Base-by-base conservation (phyloP, 139 green algal species). In the Haematococcus lacustris region DNA sequence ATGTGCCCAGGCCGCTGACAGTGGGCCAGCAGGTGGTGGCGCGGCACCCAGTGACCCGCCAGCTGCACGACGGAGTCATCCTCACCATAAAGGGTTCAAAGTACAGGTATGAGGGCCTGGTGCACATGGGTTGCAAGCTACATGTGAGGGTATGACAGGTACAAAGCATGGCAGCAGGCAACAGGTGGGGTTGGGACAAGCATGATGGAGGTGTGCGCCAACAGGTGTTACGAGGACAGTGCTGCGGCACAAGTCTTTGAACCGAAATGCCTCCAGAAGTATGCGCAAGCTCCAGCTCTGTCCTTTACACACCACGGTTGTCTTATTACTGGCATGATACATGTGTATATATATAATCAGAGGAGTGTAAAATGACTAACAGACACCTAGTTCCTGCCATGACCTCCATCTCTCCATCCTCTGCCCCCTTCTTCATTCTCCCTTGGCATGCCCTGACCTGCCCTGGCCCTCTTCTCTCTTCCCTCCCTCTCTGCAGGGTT, bases 11-110 rank as follows among this genome's bases (percentile, higher is more conserved):
- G 0, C 83, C 84, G 23, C 79, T 96, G n/a, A 59, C 66, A 1
- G 93, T 98, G 82, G 77, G 77, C 28, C 86, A 95, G 84, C 73
- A 79, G 0, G 93, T 97, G 30, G 83, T 82, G n/a, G 93, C 93
- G 6, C 79, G 86, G 2, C 93, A 98, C 86, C 92, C 92, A 4
- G 25, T 63, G 66, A 92, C 85, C 28, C 79, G 84, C 53, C 82
- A 90, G 74, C 75, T 96, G 53, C 81, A 92, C 57, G 90, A 95
- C 51, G 93, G 93, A 40, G 78, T 78, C n/a, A 79, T 98, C 60
- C 85, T 98, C 9, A 97, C 92, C 1, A 86, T 88, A 28, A 86
- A 85, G 40, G 73, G 80, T 43, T 80, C 70, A 76, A 87, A 84
- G 68, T 94, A 90, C 85, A 83, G 86, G 76, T n/a, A n/a, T 87